Conservation (phyloP, 2,329 filamentous ascomycete species). For the Epichloe baconii region DNA sequence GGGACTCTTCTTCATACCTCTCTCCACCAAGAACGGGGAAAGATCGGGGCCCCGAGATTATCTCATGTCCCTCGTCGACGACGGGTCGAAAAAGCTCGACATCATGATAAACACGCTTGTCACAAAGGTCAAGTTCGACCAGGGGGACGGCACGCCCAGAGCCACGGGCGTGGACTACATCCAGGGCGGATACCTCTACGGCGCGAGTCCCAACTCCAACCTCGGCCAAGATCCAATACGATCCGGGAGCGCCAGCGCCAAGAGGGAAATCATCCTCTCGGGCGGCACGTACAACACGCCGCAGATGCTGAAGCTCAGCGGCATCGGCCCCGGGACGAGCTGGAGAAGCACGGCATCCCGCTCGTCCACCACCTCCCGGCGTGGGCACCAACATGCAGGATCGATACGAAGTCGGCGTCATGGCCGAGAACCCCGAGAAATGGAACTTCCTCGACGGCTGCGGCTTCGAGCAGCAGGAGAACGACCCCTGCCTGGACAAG, state of each 20-base stretch:
- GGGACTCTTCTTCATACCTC: too few relatives aligned
- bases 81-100: too few relatives aligned
- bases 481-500: slow-evolving; percentile 22
- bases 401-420: slow-evolving; percentile 15
- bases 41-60: too few relatives aligned
- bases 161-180: too few relatives aligned
- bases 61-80: too few relatives aligned
- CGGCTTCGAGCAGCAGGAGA: slow-evolving; percentile 12
- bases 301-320: slow-evolving; percentile 32
- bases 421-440: slow-evolving; percentile 5
- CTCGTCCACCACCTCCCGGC: slow-evolving; percentile 42
- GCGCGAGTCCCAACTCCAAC: slow-evolving; percentile 17
- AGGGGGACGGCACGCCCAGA: too few relatives aligned
- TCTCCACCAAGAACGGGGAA: too few relatives aligned
- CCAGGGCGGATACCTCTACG: too few relatives aligned
- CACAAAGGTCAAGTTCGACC: too few relatives aligned
- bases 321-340: slow-evolving; percentile 27
- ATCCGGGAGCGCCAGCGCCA: slow-evolving; percentile 16
- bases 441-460: slow-evolving; percentile 11
- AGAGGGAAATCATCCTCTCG: slow-evolving; percentile 32
- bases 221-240: too few relatives aligned
- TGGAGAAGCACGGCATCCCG: slow-evolving; percentile 30
- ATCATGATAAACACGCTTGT: too few relatives aligned
- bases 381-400: slow-evolving; percentile 41
- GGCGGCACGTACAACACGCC: slow-evolving; percentile 34